Conservation (phyloP, 208 protist species). For the Novymonas esmeraldas region DNA sequence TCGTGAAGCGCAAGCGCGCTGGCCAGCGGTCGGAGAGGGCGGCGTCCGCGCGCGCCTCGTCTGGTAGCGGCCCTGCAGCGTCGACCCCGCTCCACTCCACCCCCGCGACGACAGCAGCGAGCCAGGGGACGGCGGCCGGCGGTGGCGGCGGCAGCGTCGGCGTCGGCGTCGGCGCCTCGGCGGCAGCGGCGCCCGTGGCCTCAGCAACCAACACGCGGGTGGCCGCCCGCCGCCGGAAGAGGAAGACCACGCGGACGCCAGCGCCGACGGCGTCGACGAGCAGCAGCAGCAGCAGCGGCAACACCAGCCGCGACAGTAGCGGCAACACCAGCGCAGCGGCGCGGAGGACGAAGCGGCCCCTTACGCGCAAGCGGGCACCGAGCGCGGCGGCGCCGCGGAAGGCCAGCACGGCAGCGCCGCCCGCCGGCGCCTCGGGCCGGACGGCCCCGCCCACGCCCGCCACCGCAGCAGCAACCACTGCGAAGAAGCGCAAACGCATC, state of each 20-base stretch:
- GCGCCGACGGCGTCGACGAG: too few relatives aligned
- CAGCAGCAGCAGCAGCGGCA: too few relatives aligned
- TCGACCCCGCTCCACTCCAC: neutral
- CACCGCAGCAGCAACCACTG: conserved; percentile 6
- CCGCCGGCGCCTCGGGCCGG: neutral
- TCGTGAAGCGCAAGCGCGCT: conserved; percentile 24
- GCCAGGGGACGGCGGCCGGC: neutral
- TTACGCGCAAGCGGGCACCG: conserved; percentile 1
- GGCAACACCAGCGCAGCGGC: conserved; percentile 3
- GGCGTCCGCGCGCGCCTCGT: conserved; percentile 1
- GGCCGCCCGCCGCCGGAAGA: conserved; percentile 18
- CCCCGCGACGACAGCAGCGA: conserved; percentile 3
- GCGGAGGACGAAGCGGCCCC: neutral
- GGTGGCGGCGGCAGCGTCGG: neutral
- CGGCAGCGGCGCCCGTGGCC: neutral
- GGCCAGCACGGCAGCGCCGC: neutral
- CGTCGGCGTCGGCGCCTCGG: neutral
- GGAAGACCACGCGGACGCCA: neutral
- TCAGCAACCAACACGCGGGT: conserved; percentile 6
- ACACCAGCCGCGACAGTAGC: too few relatives aligned
- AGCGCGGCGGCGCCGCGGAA: neutral
- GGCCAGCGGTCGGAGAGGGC: neutral
- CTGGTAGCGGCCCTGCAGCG: neutral
- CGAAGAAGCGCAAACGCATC: conserved; percentile 38
- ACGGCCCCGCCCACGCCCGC: neutral